Evolutionary conservation across 768 basidiomycete species (phyloP), one percentile per base, ranked within the genome.

Genomic region (Cantharellus anzutake): DNA sequence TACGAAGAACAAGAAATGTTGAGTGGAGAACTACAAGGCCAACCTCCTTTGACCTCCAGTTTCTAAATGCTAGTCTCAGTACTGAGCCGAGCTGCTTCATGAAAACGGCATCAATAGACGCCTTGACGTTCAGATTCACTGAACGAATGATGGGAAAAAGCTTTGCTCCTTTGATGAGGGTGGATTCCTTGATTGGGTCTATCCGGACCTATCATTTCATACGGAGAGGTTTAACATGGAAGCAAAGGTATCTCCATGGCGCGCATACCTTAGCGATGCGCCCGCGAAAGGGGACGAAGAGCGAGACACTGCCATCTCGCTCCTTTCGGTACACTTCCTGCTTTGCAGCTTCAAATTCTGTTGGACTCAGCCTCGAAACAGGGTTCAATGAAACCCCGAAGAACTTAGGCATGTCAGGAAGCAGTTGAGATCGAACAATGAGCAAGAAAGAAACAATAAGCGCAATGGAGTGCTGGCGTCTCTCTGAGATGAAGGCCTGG

Each of bases 1-100:
- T 96, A 42, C 94, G 73, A 35, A 87, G 70, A 2, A 97, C 78
- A 58, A 98, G 77, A 70, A 97, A 97, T 60, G 77, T 78, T 0
- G 88, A 88, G 70, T 97, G 93, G 0, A 83, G 69, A 4, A 78
- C 70, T 16, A 97, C 74, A 41, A 96, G 74, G 40, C 83, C 72
- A 0, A 82, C 74, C 66, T 97, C 91, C 63, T 82, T 82, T 2
- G 80, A 80, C 37, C 70, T 73, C 63, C 73, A 75, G 42, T 75
- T 78, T 20, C 79, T 86, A 65, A 83, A 80, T 29, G 77, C 81
- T 61, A 96, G 79, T 29, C 83, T 79, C 2, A 91, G 69, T 57
- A 94, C 80, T 2, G 86, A 79, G 14, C 78, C 70, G 5, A 94
- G 79, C 66, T 91, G 88, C 20, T 75, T 71, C 61, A 88, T 69